Evolutionary conservation across 2,329 filamentous ascomycete species (phyloP), one percentile per base, ranked within the genome.

Genomic region (Orbilia brochopaga): DNA sequence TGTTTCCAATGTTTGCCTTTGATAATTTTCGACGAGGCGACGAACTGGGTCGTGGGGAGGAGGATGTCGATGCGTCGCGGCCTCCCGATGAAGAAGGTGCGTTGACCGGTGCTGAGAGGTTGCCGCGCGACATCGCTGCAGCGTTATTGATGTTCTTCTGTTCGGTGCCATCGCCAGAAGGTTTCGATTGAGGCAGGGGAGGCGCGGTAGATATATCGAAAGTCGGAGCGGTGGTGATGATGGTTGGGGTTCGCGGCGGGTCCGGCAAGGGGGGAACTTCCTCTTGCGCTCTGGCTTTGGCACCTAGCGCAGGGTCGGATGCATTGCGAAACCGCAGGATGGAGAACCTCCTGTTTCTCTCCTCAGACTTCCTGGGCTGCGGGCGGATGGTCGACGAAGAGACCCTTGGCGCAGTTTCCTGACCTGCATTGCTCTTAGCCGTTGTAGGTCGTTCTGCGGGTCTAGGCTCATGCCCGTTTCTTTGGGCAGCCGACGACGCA

Each of bases 151-250:
- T n/a, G 78, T 56, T 78, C 75, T 79, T 79, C 37, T 82, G 82
- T 10, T 50, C 55, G 11, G 21, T n/a, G 37, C 35, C 21, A 23
- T 70, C 59, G 10, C 48, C 50, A 37, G 60, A 52, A n/a, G 46
- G 21, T 35, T 56, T 56, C 1, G 46, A 8, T 23, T 60, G 60
- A 15, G 67, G 67, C 15, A 72, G 46, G 27, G 67, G 67, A 27
- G 67, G 67, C 15, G 60, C 60, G 51, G 59, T 44, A 15, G 59
- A 50, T 19, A 86, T 78, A 57, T 89, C 85, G 75, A 87, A 85
- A 7, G 92, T 94, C 8, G 94, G 92, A 15, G 92, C 90, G 10
- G 93, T 97, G 55, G 90, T 96, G 79, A 97, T 94, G 78, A 97
- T 97, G 19, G 83, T 83, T 15, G 87, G 87, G 42, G 85, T 74